Evolutionary conservation across 441 rosid species (phyloP).

Genomic region (Gossypium aridum): DNA sequence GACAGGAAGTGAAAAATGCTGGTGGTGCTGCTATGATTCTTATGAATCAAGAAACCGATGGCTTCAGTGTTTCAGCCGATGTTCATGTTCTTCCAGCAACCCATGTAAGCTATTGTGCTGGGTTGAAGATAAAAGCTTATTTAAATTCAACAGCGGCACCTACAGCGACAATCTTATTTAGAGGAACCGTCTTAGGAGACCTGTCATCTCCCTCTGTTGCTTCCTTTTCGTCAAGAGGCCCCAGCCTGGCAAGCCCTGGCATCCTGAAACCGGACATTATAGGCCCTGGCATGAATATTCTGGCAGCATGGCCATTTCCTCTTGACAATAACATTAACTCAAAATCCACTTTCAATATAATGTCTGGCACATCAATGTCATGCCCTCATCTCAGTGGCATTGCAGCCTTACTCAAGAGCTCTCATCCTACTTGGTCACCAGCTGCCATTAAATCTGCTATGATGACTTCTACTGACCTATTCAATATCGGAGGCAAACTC

Average conservation of each 20-base stretch:
- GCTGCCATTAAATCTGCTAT: conserved; percentile 36
- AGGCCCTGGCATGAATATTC: conserved; percentile 37
- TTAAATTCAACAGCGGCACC: conserved; percentile 31
- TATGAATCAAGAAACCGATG: conserved; percentile 24
- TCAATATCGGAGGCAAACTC: conserved; percentile 22
- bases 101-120: conserved; percentile 32
- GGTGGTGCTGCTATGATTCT: conserved; percentile 46
- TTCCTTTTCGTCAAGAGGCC: conserved; percentile 49
- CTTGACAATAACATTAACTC: conserved; percentile 22
- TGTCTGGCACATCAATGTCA: conserved; percentile 36
- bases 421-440: conserved; percentile 33
- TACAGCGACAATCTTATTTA: conserved; percentile 29
- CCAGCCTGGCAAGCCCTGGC: conserved; percentile 33
- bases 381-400: conserved; percentile 37
- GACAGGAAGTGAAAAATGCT: conserved; percentile 32
- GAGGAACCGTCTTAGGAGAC: conserved; percentile 36
- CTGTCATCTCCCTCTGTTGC: conserved; percentile 28
- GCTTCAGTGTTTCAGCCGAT: conserved; percentile 24
- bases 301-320: conserved; percentile 49
- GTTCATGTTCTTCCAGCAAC: conserved; percentile 45
- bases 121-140: conserved; percentile 38
- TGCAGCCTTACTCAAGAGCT: conserved; percentile 28
- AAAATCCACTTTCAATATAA: conserved; percentile 25
- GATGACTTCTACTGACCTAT: conserved; percentile 26
- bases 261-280: conserved; percentile 45